These are phyloP conservation scores for Zhuliangozyma parablackwelliae DNA, from an alignment of 1,139 yeast species.

Conservation along the genomic window DNA sequence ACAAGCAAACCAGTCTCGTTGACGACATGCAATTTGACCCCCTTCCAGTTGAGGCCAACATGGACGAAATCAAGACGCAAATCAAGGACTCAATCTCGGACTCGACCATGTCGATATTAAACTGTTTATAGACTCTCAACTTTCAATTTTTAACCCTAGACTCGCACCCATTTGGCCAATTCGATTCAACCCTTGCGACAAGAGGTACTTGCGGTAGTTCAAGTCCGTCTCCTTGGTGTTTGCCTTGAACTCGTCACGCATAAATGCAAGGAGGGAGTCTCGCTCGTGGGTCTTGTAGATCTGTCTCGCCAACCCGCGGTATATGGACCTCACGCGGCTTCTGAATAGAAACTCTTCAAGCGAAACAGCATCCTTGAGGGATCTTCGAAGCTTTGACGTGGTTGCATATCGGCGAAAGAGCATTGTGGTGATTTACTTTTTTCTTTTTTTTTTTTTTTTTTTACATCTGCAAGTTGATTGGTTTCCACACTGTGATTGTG, in stretches of 20 bases:
- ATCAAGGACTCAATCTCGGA: slow-evolving; percentile 15
- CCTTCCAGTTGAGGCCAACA: not conserved
- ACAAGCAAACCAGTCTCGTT: slow-evolving; percentile 13
- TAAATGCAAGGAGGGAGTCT: slow-evolving; percentile 28
- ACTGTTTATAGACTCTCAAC: slow-evolving; percentile 6
- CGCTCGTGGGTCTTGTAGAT: slow-evolving; percentile 36
- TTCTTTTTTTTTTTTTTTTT: not conserved
- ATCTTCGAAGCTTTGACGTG: not conserved
- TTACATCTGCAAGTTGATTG: not conserved
- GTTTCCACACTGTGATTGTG: slow-evolving; percentile 1
- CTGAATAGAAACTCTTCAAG: slow-evolving; percentile 42
- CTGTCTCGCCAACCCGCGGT: slow-evolving; percentile 30
- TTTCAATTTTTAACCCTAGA: slow-evolving; percentile 12
- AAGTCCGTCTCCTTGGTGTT: slow-evolving; percentile 26
- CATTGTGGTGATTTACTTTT: not conserved
- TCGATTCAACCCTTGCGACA: slow-evolving; percentile 29
- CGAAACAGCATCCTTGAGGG: slow-evolving; percentile 17
- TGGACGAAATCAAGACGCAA: slow-evolving; percentile 6
- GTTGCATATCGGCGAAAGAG: not conserved
- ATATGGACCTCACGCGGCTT: slow-evolving; percentile 27
- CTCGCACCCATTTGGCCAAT: slow-evolving; percentile 25
- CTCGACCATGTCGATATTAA: slow-evolving; percentile 11
- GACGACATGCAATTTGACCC: slow-evolving; percentile 8
- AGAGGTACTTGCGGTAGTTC: slow-evolving; percentile 34
- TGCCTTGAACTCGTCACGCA: slow-evolving; percentile 32